These are phyloP conservation scores for Neonectria sp. DNA, from an alignment of 2,329 filamentous ascomycete genomes.

Conservation along the genomic window DNA sequence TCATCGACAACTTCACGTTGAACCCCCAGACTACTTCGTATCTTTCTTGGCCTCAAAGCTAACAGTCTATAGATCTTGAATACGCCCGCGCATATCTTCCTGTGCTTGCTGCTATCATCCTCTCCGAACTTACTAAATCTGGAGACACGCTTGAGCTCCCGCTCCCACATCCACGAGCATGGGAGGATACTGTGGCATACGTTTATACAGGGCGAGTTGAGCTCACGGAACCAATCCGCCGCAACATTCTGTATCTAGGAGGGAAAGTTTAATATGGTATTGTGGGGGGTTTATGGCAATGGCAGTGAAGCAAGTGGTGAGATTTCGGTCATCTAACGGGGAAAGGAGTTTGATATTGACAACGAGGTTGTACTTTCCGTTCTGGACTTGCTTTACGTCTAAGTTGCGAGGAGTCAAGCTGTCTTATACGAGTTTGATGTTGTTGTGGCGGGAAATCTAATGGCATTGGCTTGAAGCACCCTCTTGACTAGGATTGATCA, in stretches of 20 bases:
- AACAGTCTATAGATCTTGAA: constrained; percentile 45
- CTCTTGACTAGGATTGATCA: neutral
- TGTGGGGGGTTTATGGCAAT: no score
- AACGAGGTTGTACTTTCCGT: neutral
- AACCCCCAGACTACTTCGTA: neutral
- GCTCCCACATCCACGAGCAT: constrained; percentile 69
- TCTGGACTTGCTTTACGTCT: neutral
- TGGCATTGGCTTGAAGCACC: neutral
- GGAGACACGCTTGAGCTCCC: constrained; percentile 72
- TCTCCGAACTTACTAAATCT: constrained; percentile 65
- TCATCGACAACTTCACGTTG: neutral
- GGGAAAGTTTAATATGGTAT: constrained; percentile 58
- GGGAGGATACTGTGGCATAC: constrained; percentile 69
- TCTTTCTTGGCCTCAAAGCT: constrained; percentile 1
- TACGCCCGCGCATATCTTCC: constrained; percentile 61
- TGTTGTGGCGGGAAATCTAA: neutral
- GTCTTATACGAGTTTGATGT: neutral
- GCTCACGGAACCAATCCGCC: constrained; percentile 60
- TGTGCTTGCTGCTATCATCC: constrained; percentile 68
- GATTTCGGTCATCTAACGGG: neutral
- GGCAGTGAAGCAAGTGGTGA: neutral
- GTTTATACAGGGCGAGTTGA: constrained; percentile 67
- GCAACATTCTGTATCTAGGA: constrained; percentile 70
- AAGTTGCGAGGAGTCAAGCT: neutral
- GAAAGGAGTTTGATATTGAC: neutral